A percentile compares a stretch with the other conserved stretches of the same genome.
phyloP scores from a whole-genome alignment of 2,329 filamentous ascomycete genomes.

The Monosporascus sp. region DNA sequence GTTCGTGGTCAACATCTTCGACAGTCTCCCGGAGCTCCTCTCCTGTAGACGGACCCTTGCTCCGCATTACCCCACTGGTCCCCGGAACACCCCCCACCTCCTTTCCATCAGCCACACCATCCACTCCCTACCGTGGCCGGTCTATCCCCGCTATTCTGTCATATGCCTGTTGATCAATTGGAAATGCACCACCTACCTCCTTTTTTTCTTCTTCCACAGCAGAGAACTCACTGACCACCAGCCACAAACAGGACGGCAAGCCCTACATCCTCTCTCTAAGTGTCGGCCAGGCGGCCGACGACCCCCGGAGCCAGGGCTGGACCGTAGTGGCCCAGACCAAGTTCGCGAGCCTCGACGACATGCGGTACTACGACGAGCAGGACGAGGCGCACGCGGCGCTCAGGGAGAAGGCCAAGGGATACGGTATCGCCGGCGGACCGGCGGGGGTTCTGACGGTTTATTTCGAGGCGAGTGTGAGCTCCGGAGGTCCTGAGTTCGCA shows the following conservation, averaged over 20 bases:
- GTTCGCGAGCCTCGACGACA: constrained; percentile 61
- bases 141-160: not conserved
- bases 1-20: constrained; percentile 5
- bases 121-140: too few species aligned
- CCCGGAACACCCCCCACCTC: too few species aligned
- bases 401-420: constrained; percentile 9
- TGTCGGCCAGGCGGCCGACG: constrained; percentile 49
- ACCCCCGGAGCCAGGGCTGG: constrained; percentile 59
- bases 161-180: too few species aligned
- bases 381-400: constrained; percentile 5
- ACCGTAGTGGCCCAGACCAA: constrained; percentile 58
- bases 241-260: constrained; percentile 55
- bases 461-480: constrained; percentile 5
- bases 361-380: constrained; percentile 62
- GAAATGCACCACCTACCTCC: too few species aligned
- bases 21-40: not conserved
- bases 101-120: too few species aligned
- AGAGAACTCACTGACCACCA: not conserved
- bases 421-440: constrained; percentile 11
- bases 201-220: too few species aligned
- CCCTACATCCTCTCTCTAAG: constrained; percentile 59
- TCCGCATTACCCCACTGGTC: too few species aligned
- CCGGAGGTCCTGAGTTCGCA: not conserved
- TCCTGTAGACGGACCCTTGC: not conserved
- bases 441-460: constrained; percentile 13